Percentiles rank a stretch among this genome's conserved stretches.
Evolutionary conservation across 257 asterid genomes (phyloP).

Genomic region (Nicotiana tomentosiformis): DNA sequence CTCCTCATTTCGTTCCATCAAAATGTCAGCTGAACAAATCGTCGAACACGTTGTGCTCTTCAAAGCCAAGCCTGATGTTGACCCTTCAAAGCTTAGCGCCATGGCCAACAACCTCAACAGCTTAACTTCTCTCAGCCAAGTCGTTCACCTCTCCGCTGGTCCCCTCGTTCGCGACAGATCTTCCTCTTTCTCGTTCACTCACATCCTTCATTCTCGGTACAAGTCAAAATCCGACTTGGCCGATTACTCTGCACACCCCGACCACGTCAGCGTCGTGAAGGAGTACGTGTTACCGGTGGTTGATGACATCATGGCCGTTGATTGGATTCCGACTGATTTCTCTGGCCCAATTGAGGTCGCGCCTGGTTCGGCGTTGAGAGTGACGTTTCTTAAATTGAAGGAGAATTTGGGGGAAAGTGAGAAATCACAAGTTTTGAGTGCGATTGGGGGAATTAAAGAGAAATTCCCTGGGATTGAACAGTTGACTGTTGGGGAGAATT

Average conservation of each 20-base stretch:
- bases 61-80: slow-evolving; percentile 53
- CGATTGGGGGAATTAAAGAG: slow-evolving; percentile 33
- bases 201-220: slow-evolving; percentile 83
- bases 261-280: slow-evolving; percentile 46
- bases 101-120: slow-evolving; percentile 65
- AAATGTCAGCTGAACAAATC: slow-evolving; percentile 31
- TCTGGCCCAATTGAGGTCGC: slow-evolving; percentile 22
- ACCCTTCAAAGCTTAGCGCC: slow-evolving; percentile 48
- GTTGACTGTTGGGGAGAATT: slow-evolving; percentile 69
- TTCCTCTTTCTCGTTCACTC: slow-evolving; percentile 64
- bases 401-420: slow-evolving; percentile 37
- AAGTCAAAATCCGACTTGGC: slow-evolving; percentile 49
- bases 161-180: slow-evolving; percentile 57
- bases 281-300: slow-evolving; percentile 37
- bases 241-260: slow-evolving; percentile 53
- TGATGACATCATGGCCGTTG: slow-evolving; percentile 73
- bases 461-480: slow-evolving; percentile 46
- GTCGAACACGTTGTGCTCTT: slow-evolving; percentile 84
- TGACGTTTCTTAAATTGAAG: slow-evolving; percentile 45
- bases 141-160: slow-evolving; percentile 70
- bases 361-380: slow-evolving; percentile 50
- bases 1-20: slow-evolving; percentile 10
- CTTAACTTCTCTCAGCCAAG: slow-evolving; percentile 57
- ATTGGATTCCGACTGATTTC: slow-evolving; percentile 44
- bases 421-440: slow-evolving; percentile 32